Base-by-base conservation (phyloP, 208 protist species). In the Herpetomonas muscarum region DNA sequence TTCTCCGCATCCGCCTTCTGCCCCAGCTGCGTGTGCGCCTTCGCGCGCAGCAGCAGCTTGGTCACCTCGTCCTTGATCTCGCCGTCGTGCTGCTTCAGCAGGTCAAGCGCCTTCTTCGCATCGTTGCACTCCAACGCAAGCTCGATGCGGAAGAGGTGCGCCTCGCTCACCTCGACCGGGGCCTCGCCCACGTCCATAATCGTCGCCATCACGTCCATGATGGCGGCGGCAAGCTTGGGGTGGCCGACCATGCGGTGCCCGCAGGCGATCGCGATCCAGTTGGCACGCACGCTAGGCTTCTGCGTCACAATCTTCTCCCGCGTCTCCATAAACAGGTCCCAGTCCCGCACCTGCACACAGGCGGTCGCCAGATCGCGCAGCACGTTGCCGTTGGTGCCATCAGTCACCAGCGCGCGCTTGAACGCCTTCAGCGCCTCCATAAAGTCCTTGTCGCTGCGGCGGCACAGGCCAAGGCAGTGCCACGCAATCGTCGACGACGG, bases 391-490 rank as follows among this genome's bases (percentile, higher is more conserved):
- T 98, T 97, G 19, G 76, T 73, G 22, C 74, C 55, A 50, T 94
- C 89, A 3, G 71, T 73, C 44, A 70, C 50, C 24, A 90, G 62
- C 5, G 90, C 89, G 9, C 80, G 74, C 50, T 90, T 85, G 77
- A 97, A 98, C 60, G 87, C 96, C 62, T 97, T 97, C 25, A 97
- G 75, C 7, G 94, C 92, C 57, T 96, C 86, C 3, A 29, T 42
- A 63, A 85, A 93, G 69, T 98, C 94, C 44, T 95, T 84, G 51
- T 98, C 94, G 4, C 64, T 55, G 26, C 92, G 85, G 57, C 96
- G 76, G 50, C 94, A 83, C 55, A 98, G 86, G 21, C 96, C 96
- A 28, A 93, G 90, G 5, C 94, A 93, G 61, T 98, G 96, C 94
- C 96, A 98, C 47, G 89, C 93, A 22, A 96, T 81, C 28, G 91